Evolutionary conservation across 306 rosid genomes (phyloP), one percentile per base, ranked within the genome.

Genomic region (Corylus avellana): DNA sequence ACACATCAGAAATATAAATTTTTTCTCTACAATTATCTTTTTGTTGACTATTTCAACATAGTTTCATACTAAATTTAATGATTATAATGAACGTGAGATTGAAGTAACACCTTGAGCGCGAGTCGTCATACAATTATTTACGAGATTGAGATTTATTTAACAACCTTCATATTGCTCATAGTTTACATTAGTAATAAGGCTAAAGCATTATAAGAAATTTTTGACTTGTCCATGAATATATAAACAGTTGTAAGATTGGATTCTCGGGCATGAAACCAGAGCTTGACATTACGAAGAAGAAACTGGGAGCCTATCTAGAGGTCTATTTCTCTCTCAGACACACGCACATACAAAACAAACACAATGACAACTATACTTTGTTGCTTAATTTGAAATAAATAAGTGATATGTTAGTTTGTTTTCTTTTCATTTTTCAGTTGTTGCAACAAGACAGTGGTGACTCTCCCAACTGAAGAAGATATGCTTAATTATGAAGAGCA

Each of bases 231-330:
- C 18, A 18, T 12, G 49, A 9, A 49, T 64, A 67, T 51, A 0
- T 59, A n/a, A 44, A 70, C 74, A 84, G 85, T 39, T 53, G 48
- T 4, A 51, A 13, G 48, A 39, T 66, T 78, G 59, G 73, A 8
- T 59, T 82, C 44, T 53, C 66, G 61, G 46, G 18, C 4, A 37
- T 84, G 48, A 85, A 78, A 49, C 14, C 5, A 11, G 87, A 77
- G 54, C 78, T 61, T 1, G 76, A 78, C 50, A 78, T 10, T 50
- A 72, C 86, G 8, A 77, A 57, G 80, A 48, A 4, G 10, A 77
- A 78, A 78, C 7, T 86, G 35, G 86, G 66, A 16, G 78, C 87
- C 17, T 89, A 84, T 53, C 75, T 82, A n/a, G 79, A 80, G 91
- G 89, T 87, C 35, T 61, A 50, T 75, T 0, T 64, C 44, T 57